Base-by-base conservation (phyloP, 176 grass and related monocot genomes). In the Calamus simplicifolius region DNA sequence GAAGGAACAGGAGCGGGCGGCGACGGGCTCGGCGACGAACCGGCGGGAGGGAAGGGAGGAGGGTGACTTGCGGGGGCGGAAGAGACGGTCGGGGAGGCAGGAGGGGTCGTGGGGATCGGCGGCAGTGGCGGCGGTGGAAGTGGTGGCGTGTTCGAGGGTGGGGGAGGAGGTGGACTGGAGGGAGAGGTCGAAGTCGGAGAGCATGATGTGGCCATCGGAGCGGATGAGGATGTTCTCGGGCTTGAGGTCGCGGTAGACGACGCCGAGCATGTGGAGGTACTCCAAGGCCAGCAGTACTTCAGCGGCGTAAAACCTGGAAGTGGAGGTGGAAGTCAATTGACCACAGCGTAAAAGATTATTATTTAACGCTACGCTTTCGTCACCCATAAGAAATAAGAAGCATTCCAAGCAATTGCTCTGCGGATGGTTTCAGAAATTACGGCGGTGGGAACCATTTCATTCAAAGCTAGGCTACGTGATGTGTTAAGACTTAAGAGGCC, bases 171-270 rank as follows among this genome's bases (percentile, higher is more conserved):
- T 91, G 72, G 93, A 85, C 75, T 91, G 87, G 31, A 97, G 77
- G 35, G 93, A 91, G 19, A 96, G 83, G 83, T 96, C 92, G 80
- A 96, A 90, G 56, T 96, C 92, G n/a, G 92, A 90, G 64, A 96
- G 92, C 92, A 96, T 90, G 77, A 96, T 96, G 78, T 96, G 86
- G 38, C 92, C 86, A 72, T 96, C 86, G 62, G 75, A 85, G 6
- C 93, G 87, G 53, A 91, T 91, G 48, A 91, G 87, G 38, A 97
- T 85, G 78, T 97, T 97, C 69, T 97, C 93, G 18, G 93, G 87
- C 81, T 97, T 97, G 60, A 97, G 93, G 68, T 97, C 93, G 50
- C 93, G 80, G 84, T 97, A 97, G 65, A 97, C 93, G 78, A 97
- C 85, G 52, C 93, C 93, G 75, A 97, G 82, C 93, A 97, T 82